Base-by-base conservation (phyloP, 2,329 filamentous ascomycete genomes). In the Bertia moriformis region DNA sequence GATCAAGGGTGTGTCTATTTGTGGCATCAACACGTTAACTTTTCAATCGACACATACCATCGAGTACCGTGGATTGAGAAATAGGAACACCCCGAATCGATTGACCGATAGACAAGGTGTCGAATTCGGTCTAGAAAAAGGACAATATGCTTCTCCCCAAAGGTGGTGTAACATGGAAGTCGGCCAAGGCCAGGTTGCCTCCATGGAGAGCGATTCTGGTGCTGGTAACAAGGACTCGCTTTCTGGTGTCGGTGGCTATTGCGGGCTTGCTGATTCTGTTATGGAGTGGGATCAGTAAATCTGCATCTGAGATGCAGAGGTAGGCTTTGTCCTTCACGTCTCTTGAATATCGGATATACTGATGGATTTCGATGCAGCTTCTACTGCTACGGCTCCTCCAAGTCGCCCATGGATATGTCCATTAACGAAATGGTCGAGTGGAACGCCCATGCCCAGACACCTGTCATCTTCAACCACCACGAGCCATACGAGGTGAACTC, bases 391-490 rank as follows among this genome's bases (percentile, higher is more conserved):
- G 80, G 80, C 18, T 78, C 80, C 14, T 67, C 72, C 14, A 83
- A 80, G 60, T 70, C 80, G 17, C 80, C 80, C 39, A 78, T 81
- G 67, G 66, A 77, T 43, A 81, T 84, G 74, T 69, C 70, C 27
- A 58, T 71, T 37, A 83, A 83, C 52, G 79, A 84, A 55, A 71
- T 78, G 56, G 70, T 70, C 43, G 71, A 76, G 49, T 85, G 80
- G 80, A 73, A 77, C 45, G 69, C 69, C 43, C 76, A 83, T 53
- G 61, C 78, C 42, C 71, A 78, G 49, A 84, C 80, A 17, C 80
- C 80, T 19, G 77, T 85, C 45, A 65, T 83, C 44, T 83, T 81
- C 63, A 85, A 85, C 57, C 76, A 80, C 55, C 80, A 83, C 58
- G 69, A 75, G 46, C 71, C 79, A 17, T 66, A 82, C 51, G 71